Evolutionary conservation across 192 early-diverging fungal species (phyloP), one percentile per base, ranked within the genome.

Genomic region (Coemansia sp.): DNA sequence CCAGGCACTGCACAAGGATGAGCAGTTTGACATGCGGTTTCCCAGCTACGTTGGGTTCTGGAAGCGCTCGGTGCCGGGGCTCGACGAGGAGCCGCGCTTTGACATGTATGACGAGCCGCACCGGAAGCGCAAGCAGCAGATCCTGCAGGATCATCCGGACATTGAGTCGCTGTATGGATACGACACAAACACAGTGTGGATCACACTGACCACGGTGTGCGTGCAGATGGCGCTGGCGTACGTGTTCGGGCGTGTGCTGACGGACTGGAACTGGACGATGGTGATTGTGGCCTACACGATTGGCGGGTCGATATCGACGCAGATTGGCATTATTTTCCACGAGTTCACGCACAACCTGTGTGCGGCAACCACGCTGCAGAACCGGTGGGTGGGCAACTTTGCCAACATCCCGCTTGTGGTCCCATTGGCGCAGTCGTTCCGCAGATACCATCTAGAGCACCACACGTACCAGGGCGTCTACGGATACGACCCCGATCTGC

Each of bases 401-500:
- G 93, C 90, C 65, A 98, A 98, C 85, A 85, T 96, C 54, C 88
- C 88, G 63, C 88, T 98, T 66, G 89, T 89, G 2, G 88, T 91
- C 8, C 91, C 91, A 7, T 85, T 93, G 36, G 90, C 90, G 19
- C 86, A 87, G 72, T 93, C 91, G 19, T 93, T 93, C 84, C 89
- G 91, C 57, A 85, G 91, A 6, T 92, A 92, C 71, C 96, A 98
- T 80, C 85, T 97, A 63, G 96, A 97, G 78, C 96, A 98, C 77
- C 96, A 98, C 84, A 92, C 92, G n/a, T 96, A 89, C 82, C 95
- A 97, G 82, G 96, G 96, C 16, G 95, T 97, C 13, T 88, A 90
- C 22, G 95, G 94, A 16, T 88, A 92, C 71, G 96, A 98, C 72
- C 92, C 94, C 56, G 96, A 98, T 73, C 85, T 98, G 26, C 96